Evolutionary conservation across 768 basidiomycete species (phyloP).

Genomic region (Dacryopinax spathularia): DNA sequence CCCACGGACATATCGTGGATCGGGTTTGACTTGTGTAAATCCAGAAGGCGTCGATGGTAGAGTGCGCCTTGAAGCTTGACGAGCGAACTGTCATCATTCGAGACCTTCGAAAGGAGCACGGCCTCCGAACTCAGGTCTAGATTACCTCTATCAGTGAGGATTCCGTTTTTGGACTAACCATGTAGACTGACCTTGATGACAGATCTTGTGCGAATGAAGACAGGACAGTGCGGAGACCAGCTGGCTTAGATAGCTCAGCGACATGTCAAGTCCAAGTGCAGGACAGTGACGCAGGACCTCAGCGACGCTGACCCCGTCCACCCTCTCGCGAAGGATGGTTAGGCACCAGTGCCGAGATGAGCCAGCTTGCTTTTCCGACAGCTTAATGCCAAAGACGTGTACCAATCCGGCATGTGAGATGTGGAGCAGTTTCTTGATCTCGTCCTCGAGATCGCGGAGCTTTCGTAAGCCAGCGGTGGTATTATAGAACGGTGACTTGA

Average conservation of each 20-base stretch:
- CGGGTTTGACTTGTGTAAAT: slow-evolving; percentile 73
- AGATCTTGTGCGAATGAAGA: slow-evolving; percentile 16
- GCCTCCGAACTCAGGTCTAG: slow-evolving; percentile 17
- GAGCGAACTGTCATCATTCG: slow-evolving; percentile 35
- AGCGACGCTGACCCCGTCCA: not conserved
- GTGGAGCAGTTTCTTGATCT: not conserved
- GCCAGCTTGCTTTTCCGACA: not conserved
- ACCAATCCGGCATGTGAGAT: not conserved
- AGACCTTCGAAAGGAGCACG: slow-evolving; percentile 13
- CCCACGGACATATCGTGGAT: not conserved
- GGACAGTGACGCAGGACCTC: not conserved
- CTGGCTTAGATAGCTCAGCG: slow-evolving; percentile 18
- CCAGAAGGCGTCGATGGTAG: slow-evolving; percentile 57
- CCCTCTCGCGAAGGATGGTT: not conserved
- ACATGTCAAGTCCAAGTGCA: not conserved
- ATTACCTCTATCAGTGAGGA: not conserved
- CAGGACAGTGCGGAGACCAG: slow-evolving; percentile 17
- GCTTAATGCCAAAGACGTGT: not conserved
- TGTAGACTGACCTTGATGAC: slow-evolving; percentile 19
- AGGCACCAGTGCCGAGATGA: not conserved
- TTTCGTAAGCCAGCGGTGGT: not conserved
- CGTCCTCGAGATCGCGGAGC: not conserved
- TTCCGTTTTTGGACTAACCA: not conserved
- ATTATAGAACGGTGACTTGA: not conserved
- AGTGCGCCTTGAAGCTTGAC: slow-evolving; percentile 62